Evolutionary conservation across 768 basidiomycete genomes (phyloP).

Genomic region (Boletus coccyginus): DNA sequence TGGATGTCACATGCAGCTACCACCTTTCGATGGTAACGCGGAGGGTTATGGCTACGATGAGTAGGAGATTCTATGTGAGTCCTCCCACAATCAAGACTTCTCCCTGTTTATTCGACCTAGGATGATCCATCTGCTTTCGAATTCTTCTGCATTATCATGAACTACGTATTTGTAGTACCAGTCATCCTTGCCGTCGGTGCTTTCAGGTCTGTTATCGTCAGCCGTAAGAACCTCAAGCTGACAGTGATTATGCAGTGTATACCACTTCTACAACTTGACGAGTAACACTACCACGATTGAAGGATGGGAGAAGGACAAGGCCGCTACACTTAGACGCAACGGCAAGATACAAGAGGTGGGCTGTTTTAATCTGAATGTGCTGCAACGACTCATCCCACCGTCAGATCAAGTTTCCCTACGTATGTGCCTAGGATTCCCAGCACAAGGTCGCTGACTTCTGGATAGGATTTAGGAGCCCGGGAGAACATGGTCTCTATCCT

Average conservation of each 20-base stretch:
- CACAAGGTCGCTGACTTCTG: constrained; percentile 8
- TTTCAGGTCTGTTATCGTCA: constrained; percentile 62
- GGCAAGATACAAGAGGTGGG: constrained; percentile 81
- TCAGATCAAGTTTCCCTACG: constrained; percentile 92
- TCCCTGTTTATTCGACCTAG: constrained; percentile 36
- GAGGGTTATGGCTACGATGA: constrained; percentile 52
- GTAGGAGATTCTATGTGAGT: constrained; percentile 52
- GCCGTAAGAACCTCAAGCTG: constrained; percentile 6
- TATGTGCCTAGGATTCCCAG: constrained; percentile 34
- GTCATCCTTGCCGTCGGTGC: constrained; percentile 84
- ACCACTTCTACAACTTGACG: constrained; percentile 76
- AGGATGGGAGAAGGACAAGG: constrained; percentile 97
- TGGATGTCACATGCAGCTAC: constrained; percentile 86
- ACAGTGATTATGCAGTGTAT: constrained; percentile 53
- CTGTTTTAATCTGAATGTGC: neutral
- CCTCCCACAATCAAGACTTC: neutral
- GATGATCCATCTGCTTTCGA: constrained; percentile 65
- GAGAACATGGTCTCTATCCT: constrained; percentile 77
- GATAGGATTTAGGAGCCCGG: constrained; percentile 73
- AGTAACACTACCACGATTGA: constrained; percentile 95
- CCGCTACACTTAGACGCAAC: constrained; percentile 74
- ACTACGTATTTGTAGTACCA: constrained; percentile 81
- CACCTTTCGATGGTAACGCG: constrained; percentile 81
- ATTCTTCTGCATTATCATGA: constrained; percentile 82
- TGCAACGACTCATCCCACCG: constrained; percentile 1